These are phyloP conservation scores for Plasmodium coatneyi DNA, from an alignment of 169 alveolate species.

Conservation along the genomic window DNA sequence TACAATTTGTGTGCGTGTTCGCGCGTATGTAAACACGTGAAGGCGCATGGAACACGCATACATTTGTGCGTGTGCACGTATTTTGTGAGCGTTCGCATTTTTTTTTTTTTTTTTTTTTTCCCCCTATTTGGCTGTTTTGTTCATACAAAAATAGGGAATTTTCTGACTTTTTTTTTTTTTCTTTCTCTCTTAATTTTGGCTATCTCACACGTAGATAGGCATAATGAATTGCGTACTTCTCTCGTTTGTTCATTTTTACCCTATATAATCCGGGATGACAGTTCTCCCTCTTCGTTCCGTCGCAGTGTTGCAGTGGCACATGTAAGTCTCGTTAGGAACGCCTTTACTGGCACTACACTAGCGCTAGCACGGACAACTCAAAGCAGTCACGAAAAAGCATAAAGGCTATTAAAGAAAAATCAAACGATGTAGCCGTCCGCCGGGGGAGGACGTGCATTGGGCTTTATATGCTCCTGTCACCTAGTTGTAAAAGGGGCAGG, in stretches of 20 bases:
- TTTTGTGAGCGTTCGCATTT: background rate
- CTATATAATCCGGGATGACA: background rate
- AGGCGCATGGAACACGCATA: background rate
- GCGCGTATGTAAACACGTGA: background rate
- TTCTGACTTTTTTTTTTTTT: conserved; percentile 8
- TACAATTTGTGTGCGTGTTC: background rate
- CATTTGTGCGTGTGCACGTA: background rate
- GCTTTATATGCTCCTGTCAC: background rate
- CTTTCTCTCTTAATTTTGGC: background rate
- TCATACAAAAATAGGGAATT: background rate
- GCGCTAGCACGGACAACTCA: background rate
- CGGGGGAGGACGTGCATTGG: background rate
- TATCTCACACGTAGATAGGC: background rate
- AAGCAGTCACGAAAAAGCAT: background rate
- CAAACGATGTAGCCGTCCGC: background rate
- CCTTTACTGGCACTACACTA: background rate
- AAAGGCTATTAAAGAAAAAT: background rate
- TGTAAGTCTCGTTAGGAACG: background rate
- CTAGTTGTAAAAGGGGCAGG: background rate
- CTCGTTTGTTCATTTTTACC: background rate
- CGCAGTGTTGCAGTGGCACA: background rate
- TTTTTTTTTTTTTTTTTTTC: background rate
- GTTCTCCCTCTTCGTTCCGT: background rate
- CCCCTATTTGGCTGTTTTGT: conserved; percentile 15
- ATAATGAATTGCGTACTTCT: background rate